A percentile compares a stretch with the other conserved stretches of the same genome.
Conservation (phyloP, 1,139 yeast species). For the Lodderomyces parapsilosis region DNA sequence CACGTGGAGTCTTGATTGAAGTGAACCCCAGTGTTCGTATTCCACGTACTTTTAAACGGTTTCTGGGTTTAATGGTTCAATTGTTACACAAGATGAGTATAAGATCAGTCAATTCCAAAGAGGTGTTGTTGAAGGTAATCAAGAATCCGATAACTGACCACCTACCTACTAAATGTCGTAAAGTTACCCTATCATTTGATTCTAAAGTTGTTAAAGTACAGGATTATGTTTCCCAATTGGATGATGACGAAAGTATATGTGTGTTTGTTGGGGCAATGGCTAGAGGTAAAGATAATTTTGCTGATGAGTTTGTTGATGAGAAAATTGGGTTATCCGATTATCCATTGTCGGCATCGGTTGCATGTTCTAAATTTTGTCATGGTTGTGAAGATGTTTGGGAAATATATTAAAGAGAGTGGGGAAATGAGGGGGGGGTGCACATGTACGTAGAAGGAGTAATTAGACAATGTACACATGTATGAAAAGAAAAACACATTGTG, state of each 20-base stretch:
- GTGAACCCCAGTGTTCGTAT: conserved; percentile 96
- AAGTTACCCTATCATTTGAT: conserved; percentile 90
- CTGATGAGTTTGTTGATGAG: conserved; percentile 95
- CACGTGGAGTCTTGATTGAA: conserved; percentile 90
- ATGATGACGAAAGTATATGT: conserved; percentile 89
- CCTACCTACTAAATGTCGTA: conserved; percentile 92
- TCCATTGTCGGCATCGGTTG: conserved; percentile 95
- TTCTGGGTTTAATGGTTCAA: conserved; percentile 97
- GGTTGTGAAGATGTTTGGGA: conserved; percentile 99
- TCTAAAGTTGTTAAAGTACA: conserved; percentile 86
- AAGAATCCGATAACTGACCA: conserved; percentile 97
- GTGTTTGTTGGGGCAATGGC: conserved; percentile 99
- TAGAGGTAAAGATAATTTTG: conserved; percentile 94
- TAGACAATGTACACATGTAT: neutral
- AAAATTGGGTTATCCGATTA: conserved; percentile 94
- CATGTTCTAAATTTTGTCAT: conserved; percentile 96
- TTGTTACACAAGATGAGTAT: conserved; percentile 87
- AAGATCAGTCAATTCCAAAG: conserved; percentile 92
- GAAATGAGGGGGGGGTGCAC: too few relatives aligned
- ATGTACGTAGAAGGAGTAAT: neutral
- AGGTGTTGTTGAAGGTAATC: conserved; percentile 86
- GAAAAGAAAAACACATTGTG: too few relatives aligned
- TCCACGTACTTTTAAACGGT: conserved; percentile 96
- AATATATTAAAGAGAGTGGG: conserved; percentile 46
- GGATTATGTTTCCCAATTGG: conserved; percentile 79